These are phyloP conservation scores for Apiotrichum laibachii DNA, from an alignment of 1,284 basidiomycete species.

Conservation along the genomic window DNA sequence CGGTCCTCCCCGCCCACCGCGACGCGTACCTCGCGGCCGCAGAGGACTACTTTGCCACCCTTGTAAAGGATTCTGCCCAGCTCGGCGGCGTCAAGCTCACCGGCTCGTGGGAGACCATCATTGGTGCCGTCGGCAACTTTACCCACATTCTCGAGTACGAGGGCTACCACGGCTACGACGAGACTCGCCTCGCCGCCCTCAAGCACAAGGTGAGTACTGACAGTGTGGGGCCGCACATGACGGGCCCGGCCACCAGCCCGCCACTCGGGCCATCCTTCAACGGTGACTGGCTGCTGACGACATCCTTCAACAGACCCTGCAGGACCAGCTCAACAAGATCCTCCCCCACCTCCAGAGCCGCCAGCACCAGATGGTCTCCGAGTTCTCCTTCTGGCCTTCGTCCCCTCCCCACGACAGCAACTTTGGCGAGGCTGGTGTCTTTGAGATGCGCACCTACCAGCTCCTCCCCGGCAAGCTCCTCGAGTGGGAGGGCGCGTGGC, in stretches of 20 bases:
- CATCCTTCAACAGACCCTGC: conserved; percentile 9
- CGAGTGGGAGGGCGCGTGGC: conserved; percentile 92
- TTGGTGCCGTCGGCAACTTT: conserved; percentile 73
- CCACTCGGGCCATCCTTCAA: too few relatives aligned
- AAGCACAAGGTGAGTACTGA: conserved; percentile 28
- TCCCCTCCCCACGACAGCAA: conserved; percentile 68
- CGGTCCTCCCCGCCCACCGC: conserved; percentile 71
- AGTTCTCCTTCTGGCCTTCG: conserved; percentile 90
- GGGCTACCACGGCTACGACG: conserved; percentile 79
- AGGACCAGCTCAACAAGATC: conserved; percentile 53
- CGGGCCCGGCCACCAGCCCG: too few relatives aligned
- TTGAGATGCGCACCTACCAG: conserved; percentile 79
- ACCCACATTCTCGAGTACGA: conserved; percentile 85
- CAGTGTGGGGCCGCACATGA: conserved; percentile 12
- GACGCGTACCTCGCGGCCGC: conserved; percentile 82
- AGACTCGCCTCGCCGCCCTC: conserved; percentile 23
- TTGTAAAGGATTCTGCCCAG: conserved; percentile 64
- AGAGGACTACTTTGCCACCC: conserved; percentile 72
- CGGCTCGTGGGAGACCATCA: conserved; percentile 80
- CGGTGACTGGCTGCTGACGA: conserved; percentile 2
- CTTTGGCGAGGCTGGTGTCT: conserved; percentile 69
- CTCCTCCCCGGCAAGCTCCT: conserved; percentile 73
- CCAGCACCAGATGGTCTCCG: conserved; percentile 75
- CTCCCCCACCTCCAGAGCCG: conserved; percentile 69
- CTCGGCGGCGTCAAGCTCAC: conserved; percentile 74